These are phyloP conservation scores for Amphichorda felina DNA, from an alignment of 2,329 filamentous ascomycete species.

Conservation along the genomic window DNA sequence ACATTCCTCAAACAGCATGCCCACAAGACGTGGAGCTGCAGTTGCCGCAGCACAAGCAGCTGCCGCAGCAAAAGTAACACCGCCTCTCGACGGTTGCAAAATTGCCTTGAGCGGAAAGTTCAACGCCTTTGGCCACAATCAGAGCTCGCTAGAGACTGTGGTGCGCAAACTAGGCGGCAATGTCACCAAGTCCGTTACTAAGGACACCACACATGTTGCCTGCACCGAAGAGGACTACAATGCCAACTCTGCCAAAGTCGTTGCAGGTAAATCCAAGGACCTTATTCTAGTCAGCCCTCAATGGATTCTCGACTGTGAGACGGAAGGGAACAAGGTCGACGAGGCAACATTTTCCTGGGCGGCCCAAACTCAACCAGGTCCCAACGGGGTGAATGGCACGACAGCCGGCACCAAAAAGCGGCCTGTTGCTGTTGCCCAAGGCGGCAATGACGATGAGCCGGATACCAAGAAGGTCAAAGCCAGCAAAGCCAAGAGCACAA, in stretches of 20 bases:
- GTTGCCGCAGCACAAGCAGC: conserved; percentile 6
- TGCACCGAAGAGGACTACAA: conserved; percentile 40
- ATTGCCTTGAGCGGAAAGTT: conserved; percentile 53
- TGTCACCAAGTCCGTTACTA: conserved; percentile 32
- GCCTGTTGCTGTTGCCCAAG: conserved; percentile 1
- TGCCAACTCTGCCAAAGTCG: conserved; percentile 37
- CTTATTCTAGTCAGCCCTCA: conserved; percentile 44
- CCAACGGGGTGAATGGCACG: too few relatives aligned
- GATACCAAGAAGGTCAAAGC: conserved; percentile 22
- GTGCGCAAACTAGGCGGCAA: conserved; percentile 36
- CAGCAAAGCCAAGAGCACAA: conserved; percentile 8
- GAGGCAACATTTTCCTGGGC: conserved; percentile 14
- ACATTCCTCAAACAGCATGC: conserved; percentile 2
- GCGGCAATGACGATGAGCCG: conserved; percentile 9
- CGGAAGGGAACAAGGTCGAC: conserved; percentile 11
- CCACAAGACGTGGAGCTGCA: conserved; percentile 5
- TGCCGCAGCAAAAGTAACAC: conserved; percentile 4
- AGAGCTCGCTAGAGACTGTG: conserved; percentile 32
- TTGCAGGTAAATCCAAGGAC: conserved; percentile 29
- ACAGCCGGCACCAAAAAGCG: neutral
- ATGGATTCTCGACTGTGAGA: conserved; percentile 50
- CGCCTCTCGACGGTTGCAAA: conserved; percentile 32
- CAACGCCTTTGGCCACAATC: conserved; percentile 35
- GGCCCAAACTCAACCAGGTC: neutral
- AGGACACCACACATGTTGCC: conserved; percentile 43